A percentile compares a stretch with the other conserved stretches of the same genome.
Evolutionary conservation across 129 eudicot genomes (phyloP).

Genomic region (Flaveria ramosissima): DNA sequence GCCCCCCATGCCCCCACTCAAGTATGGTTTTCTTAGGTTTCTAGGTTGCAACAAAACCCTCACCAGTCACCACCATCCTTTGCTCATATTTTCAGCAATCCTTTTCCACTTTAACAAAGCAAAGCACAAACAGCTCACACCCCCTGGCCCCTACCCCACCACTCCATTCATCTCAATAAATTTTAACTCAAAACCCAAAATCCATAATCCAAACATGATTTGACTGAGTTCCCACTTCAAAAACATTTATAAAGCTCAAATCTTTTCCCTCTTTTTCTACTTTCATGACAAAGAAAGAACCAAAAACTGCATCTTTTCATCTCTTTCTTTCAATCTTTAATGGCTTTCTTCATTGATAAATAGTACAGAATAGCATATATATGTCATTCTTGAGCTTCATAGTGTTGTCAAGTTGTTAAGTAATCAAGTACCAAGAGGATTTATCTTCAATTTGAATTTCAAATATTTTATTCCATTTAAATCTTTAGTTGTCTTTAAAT

Average conservation of each 20-base stretch:
- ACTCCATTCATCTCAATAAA: constrained; percentile 6
- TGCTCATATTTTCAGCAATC: constrained; percentile 39
- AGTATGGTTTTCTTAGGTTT: constrained; percentile 2
- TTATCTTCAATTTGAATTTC: too few species aligned
- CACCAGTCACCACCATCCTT: constrained; percentile 33
- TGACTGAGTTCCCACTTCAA: constrained; percentile 28
- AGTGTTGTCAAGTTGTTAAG: neutral
- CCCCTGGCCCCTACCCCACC: constrained; percentile 24
- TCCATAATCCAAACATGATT: constrained; percentile 30
- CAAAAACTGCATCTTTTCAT: constrained; percentile 21
- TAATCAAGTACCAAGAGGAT: too few species aligned
- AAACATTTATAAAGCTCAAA: constrained; percentile 22
- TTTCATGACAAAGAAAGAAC: constrained; percentile 25
- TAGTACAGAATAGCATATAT: constrained; percentile 21
- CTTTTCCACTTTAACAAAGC: constrained; percentile 52
- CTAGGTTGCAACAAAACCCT: constrained; percentile 21
- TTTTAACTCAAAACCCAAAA: constrained; percentile 30
- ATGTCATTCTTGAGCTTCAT: constrained; percentile 30
- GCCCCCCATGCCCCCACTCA: neutral
- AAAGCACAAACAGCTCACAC: constrained; percentile 50
- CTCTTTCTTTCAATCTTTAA: constrained; percentile 15
- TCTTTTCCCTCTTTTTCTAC: constrained; percentile 19
- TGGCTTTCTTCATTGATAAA: constrained; percentile 29
- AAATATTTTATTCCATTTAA: too few species aligned
- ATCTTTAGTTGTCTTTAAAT: too few species aligned